Base-by-base conservation (phyloP, 495 filamentous ascomycete genomes). In the Xylaria scruposa region DNA sequence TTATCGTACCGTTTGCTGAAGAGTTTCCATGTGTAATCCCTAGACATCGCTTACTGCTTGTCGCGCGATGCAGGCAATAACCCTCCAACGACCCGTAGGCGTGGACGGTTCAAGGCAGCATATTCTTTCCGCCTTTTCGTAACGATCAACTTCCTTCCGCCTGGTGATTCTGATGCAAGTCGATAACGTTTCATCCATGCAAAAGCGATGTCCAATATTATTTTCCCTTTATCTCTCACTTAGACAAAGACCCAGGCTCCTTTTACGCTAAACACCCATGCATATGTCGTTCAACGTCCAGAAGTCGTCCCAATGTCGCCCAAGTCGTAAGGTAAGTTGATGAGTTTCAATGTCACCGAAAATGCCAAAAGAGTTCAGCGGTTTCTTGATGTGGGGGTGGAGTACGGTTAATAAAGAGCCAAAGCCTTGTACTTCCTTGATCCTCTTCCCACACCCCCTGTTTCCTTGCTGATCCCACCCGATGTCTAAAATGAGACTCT, bases 41-140 rank as follows among this genome's bases (percentile, higher is more conserved):
- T 40, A 67, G 70, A 56, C 70, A 71, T 71, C 70, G 68, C 68
- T 70, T 64, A 70, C 47, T 38, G 26, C 36, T 63, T 62, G 47
- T 44, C 46, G 46, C 46, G 17, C 59, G 46, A 56, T 24, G 36
- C 59, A 64, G n/a, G 36, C n/a, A 56, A 24, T 15, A 70, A 47
- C 24, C 42, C 42, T 61, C 54, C 67, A 70, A 47, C 53, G 67
- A 60, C 51, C 53, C 67, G 53, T 68, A 33, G 53, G 53, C 38
- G 40, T 33, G 9, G 40, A 60, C 21, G 38, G 40, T 40, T 68
- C 67, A 68, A 15, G 24, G 24, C 42, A 62, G 13, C 68, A 70
- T 70, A 21, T 62, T 70, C 42, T 40, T 51, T 40, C 67, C 40
- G 67, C 24, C 38, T 46, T 47, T 47, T 36, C 53, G 24, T 3